Evolutionary conservation across 2,329 filamentous ascomycete species (phyloP), one percentile per base, ranked within the genome.

Genomic region (Cercospora sp.): DNA sequence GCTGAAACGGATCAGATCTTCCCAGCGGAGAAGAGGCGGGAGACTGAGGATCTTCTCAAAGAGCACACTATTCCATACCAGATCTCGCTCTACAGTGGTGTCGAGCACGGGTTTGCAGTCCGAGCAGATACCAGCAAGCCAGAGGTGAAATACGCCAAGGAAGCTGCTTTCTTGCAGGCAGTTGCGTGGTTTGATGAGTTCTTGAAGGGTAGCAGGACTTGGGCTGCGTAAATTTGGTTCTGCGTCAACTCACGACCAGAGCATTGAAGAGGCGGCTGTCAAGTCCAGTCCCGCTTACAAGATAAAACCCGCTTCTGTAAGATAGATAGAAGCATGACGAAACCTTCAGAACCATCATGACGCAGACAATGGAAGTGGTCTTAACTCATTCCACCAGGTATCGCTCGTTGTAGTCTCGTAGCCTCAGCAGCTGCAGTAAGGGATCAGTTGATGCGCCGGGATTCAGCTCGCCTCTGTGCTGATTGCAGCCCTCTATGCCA

Each of bases 141-240:
- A 77, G 71, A 82, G 57, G 79, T 86, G 75, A 88, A 86, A 78
- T 94, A 86, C 74, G 89, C 91, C 42, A 94, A 92, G 85, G 91
- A 96, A 81, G 88, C 90, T 80, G 92, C 92, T 5, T 95, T 95
- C 77, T 75, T 84, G 71, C 92, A 95, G 83, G 91, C 91, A 40
- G 84, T 93, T 62, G 78, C 83, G 63, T 96, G 92, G 92, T 93
- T 96, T 73, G 85, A 91, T 72, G 83, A 89, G 78, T 83, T 86
- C 77, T 77, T 91, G 69, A 82, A 82, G 78, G 70, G 68, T 9
- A 62, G 66, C 26, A 57, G 71, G 58, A 66, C 45, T 30, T 72
- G 65, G 60, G 70, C 71, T 64, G 66, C 70, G 57, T 74, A 64
- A 71, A 59, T 66, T 20, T 20, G 48, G 60, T 57, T n/a, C 23